phyloP scores from a whole-genome alignment of 1,284 basidiomycete species.

The Xerocomus cyaneibrunnescens region DNA sequence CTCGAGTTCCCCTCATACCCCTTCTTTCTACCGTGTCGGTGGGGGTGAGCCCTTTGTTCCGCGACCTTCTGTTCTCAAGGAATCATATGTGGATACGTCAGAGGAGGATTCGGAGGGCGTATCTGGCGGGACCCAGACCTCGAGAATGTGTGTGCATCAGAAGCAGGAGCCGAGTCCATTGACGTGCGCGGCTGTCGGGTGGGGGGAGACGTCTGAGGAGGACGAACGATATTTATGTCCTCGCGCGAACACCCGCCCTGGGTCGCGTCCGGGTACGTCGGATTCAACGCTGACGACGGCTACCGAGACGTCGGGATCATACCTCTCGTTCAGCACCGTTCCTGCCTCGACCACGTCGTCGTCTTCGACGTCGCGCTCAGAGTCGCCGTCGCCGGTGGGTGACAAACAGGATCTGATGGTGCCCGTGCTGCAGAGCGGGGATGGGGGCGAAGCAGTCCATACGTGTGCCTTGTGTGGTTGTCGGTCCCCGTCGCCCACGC shows the following conservation, averaged over 20 bases:
- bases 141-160: slow-evolving; percentile 8
- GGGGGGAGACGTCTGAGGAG: slow-evolving; percentile 5
- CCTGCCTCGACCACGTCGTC: slow-evolving; percentile 20
- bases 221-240: slow-evolving; percentile 9
- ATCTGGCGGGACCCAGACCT: not conserved
- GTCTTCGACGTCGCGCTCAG: slow-evolving; percentile 13
- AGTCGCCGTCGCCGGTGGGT: slow-evolving; percentile 8
- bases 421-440: not conserved
- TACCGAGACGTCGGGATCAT: slow-evolving; percentile 25
- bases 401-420: slow-evolving; percentile 1
- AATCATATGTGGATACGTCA: slow-evolving; percentile 17
- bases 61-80: slow-evolving; percentile 26
- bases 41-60: slow-evolving; percentile 11
- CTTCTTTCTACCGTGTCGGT: slow-evolving; percentile 3
- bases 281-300: slow-evolving; percentile 22
- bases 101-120: slow-evolving; percentile 18
- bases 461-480: slow-evolving; percentile 24
- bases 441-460: not conserved
- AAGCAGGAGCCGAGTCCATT: slow-evolving; percentile 14
- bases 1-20: slow-evolving; percentile 15
- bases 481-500: not conserved
- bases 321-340: slow-evolving; percentile 25
- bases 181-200: not conserved
- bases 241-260: not conserved
- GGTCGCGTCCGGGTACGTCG: slow-evolving; percentile 23